These are phyloP conservation scores for Vicia sativa DNA, from an alignment of 306 rosid species.

Conservation along the genomic window DNA sequence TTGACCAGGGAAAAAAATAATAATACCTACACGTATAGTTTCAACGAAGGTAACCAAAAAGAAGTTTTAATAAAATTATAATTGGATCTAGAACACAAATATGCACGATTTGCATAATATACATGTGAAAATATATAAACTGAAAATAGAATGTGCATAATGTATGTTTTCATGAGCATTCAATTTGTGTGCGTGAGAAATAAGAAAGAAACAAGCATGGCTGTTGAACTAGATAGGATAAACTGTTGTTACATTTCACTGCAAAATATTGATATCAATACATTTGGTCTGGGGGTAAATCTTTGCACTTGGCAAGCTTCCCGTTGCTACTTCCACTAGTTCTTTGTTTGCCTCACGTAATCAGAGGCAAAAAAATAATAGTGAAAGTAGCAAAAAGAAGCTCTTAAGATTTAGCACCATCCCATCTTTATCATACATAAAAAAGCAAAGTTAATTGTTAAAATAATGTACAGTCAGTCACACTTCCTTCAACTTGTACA, in stretches of 20 bases:
- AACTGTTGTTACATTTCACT: constrained; percentile 22
- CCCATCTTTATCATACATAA: constrained; percentile 24
- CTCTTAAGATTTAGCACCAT: constrained; percentile 56
- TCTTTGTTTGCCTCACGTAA: constrained; percentile 60
- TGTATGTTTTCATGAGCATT: not conserved
- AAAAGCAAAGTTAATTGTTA: constrained; percentile 7
- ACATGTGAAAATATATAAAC: not conserved
- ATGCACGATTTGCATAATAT: too few species aligned
- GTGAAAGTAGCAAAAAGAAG: constrained; percentile 99
- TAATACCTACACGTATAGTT: too few species aligned
- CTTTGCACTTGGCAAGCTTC: constrained; percentile 73
- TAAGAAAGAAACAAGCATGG: not conserved
- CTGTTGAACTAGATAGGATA: not conserved
- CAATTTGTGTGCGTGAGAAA: not conserved
- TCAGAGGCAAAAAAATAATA: constrained; percentile 66
- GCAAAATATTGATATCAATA: constrained; percentile 33
- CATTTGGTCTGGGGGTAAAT: constrained; percentile 40
- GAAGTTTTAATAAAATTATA: too few species aligned
- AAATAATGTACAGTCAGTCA: constrained; percentile 12
- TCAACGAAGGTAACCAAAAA: too few species aligned
- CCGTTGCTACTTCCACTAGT: constrained; percentile 99
- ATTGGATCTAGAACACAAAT: too few species aligned
- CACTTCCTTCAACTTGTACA: constrained; percentile 35
- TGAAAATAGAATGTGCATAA: not conserved
- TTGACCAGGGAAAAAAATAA: too few species aligned